Base-by-base conservation (phyloP, 345 rosid genomes). In the Eutrema heterophyllum region DNA sequence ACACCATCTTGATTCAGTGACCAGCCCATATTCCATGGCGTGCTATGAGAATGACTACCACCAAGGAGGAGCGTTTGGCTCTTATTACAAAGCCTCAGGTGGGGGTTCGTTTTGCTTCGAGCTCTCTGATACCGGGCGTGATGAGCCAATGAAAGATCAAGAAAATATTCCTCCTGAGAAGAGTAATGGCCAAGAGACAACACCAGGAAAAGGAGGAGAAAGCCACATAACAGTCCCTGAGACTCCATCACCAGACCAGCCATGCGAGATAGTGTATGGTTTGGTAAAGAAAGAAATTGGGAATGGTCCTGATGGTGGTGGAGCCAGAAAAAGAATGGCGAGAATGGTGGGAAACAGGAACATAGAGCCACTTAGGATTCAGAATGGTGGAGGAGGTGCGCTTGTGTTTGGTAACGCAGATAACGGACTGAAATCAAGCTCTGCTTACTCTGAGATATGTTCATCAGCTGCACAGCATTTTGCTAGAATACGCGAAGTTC, bases 181-280 rank as follows among this genome's bases (percentile, higher is more conserved):
- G 75, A 71, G 48, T 45, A 82, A 73, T 72, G 72, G 50, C 21
- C 86, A 80, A 56, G 91, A 94, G 76, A 86, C 86, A 13, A 91
- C 96, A 50, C 96, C 98, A 32, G 98, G 96, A 33, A 95, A 95
- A 84, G 83, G 79, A 65, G 71, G 44, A 6, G 99, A 95, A 73
- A 67, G 82, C 73, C 90, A 81, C 62, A 83, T 95, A 86, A 92
- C 98, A 53, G 87, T 92, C 55, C 99, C 99, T 32, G 99, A 95
- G 84, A 95, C 99, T 1, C 99, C 99, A 53, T 95, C 99, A 67
- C 99, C 98, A 30, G 99, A 95, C 33, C 97, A 88, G 80, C 94
- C 98, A 51, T 73, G 89, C 64, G 98, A 92, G 41, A 49, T 78
- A 60, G 72, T 32, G 27, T 81, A 74, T 57, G 88, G 78, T 52